Evolutionary conservation across 108 stramenopile species (phyloP).

Genomic region (Hondaea fermentalgiana): DNA sequence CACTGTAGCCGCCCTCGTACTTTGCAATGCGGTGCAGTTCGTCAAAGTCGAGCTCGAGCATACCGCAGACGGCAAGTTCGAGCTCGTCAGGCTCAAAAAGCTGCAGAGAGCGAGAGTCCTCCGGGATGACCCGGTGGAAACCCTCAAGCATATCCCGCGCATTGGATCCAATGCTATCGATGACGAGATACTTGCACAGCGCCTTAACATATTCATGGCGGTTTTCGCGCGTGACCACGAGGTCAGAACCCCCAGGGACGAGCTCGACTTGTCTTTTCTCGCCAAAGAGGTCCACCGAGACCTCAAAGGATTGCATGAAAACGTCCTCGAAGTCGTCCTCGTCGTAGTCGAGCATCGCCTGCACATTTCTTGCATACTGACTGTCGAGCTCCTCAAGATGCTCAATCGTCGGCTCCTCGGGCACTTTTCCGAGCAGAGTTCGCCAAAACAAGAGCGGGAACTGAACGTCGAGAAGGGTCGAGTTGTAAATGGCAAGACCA

Average conservation of each 20-base stretch:
- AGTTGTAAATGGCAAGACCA: constrained; percentile 79
- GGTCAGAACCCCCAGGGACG: constrained; percentile 65
- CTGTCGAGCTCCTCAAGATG: constrained; percentile 65
- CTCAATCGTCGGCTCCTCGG: constrained; percentile 61
- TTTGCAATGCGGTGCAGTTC: constrained; percentile 29
- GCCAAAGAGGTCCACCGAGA: constrained; percentile 49
- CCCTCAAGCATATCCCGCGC: constrained; percentile 34
- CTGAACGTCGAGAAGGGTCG: constrained; percentile 71
- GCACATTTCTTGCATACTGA: constrained; percentile 61
- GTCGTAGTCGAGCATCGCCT: constrained; percentile 67
- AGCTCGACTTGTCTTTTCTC: constrained; percentile 60
- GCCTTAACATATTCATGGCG: constrained; percentile 74
- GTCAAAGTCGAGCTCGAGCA: constrained; percentile 35
- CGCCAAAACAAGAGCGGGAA: constrained; percentile 74
- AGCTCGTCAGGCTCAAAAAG: constrained; percentile 48
- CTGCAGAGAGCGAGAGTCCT: background rate
- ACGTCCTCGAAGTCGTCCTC: constrained; percentile 74
- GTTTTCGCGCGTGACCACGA: constrained; percentile 68
- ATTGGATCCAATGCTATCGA: constrained; percentile 17
- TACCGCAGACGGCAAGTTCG: constrained; percentile 40
- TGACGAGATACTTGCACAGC: constrained; percentile 66
- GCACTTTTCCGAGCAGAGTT: constrained; percentile 53
- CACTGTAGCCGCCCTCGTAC: constrained; percentile 46
- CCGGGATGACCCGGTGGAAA: constrained; percentile 39
- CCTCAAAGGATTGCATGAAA: constrained; percentile 68